Conservation (phyloP, 2,329 filamentous ascomycete species). For the Pyrenochaeta sp. region DNA sequence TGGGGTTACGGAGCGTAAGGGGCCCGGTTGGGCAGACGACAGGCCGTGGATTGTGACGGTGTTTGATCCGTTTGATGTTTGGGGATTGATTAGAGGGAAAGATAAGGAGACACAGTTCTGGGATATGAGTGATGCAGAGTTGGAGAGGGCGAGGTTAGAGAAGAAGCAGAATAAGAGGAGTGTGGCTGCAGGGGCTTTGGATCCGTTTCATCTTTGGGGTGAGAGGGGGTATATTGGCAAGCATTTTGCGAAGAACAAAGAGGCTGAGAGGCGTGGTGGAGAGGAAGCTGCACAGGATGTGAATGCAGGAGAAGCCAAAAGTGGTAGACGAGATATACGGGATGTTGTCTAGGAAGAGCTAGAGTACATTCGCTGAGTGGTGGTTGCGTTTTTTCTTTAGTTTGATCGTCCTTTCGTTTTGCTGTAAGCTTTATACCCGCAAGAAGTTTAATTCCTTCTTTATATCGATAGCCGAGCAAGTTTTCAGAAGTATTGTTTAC, state of each 20-base stretch:
- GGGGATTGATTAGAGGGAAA: conserved; percentile 39
- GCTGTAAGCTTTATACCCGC: neutral
- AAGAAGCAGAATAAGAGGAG: conserved; percentile 37
- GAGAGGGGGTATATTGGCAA: conserved; percentile 39
- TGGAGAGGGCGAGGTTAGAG: conserved; percentile 35
- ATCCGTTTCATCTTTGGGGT: conserved; percentile 44
- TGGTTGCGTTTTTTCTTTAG: neutral
- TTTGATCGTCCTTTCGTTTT: neutral
- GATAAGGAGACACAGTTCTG: conserved; percentile 49
- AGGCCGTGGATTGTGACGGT: conserved; percentile 54
- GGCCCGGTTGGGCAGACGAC: conserved; percentile 60
- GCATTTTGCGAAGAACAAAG: conserved; percentile 24
- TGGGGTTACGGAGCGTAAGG: conserved; percentile 61
- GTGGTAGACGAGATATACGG: neutral
- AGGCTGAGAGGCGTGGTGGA: neutral
- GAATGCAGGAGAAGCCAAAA: neutral
- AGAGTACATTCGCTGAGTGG: neutral
- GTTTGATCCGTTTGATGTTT: conserved; percentile 49
- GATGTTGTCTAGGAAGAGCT: neutral
- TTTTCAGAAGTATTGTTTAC: too few relatives aligned
- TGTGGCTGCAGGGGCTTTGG: conserved; percentile 28
- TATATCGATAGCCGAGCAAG: neutral
- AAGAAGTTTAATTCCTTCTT: neutral
- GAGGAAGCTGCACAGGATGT: neutral
- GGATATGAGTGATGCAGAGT: conserved; percentile 47